Evolutionary conservation across 306 rosid species (phyloP).

Genomic region (Sphenostylis stenocarpa): DNA sequence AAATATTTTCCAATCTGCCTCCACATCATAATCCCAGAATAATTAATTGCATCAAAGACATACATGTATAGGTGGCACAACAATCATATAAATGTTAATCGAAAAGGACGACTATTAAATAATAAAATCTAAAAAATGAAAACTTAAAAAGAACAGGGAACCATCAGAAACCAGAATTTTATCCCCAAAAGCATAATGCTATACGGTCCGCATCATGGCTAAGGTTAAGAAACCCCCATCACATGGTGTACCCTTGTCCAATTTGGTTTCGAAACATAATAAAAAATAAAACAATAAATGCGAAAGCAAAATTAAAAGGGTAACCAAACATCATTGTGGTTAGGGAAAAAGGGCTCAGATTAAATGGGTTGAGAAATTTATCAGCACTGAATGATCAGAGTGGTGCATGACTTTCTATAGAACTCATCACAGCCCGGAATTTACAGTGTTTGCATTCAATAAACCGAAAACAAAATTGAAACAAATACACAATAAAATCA

Average conservation of each 20-base stretch:
- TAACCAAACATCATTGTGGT: background rate
- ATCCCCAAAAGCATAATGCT: conserved; percentile 76
- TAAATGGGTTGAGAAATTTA: conserved; percentile 70
- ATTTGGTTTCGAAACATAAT: too few species aligned
- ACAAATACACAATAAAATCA: too few species aligned
- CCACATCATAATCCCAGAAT: too few species aligned
- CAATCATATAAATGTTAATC: too few species aligned
- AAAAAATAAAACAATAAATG: background rate
- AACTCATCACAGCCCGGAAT: conserved; percentile 57
- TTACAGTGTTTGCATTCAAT: too few species aligned
- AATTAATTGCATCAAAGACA: too few species aligned
- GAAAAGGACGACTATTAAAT: too few species aligned
- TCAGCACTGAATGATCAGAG: conserved; percentile 88
- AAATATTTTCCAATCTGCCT: too few species aligned
- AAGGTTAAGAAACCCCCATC: conserved; percentile 56
- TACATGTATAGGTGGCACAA: too few species aligned
- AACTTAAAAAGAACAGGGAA: too few species aligned
- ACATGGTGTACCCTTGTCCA: conserved; percentile 46
- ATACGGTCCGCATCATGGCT: conserved; percentile 99
- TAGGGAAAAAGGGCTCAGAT: conserved; percentile 42
- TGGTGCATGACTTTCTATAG: conserved; percentile 90
- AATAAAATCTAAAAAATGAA: too few species aligned
- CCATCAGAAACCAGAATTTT: conserved; percentile 78
- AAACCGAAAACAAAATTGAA: too few species aligned
- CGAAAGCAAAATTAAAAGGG: background rate